Base-by-base conservation (phyloP, 208 protist genomes). In the Trichomonas gallinae region DNA sequence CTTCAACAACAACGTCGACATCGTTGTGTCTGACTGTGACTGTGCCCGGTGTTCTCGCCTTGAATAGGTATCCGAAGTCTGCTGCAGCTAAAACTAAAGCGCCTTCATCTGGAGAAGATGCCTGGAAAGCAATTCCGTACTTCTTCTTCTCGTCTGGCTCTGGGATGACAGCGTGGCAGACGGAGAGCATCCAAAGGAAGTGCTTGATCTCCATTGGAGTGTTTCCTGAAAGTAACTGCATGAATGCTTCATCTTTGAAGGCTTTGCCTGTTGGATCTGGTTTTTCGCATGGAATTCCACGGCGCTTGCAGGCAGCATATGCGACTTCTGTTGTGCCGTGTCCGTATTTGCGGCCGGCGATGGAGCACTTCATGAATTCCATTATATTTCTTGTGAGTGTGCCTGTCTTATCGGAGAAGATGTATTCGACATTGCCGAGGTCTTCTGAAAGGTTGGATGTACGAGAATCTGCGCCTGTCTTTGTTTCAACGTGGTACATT, bases 321-420 rank as follows among this genome's bases (percentile, higher is more conserved):
- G 46, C 93, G 23, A 82, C 49, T 81, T 96, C 93, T 45, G 51
- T 96, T 23, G 34, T 81, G n/a, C 93, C 93, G 42, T 26, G 34
- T 13, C 96, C 96, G 48, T 97, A 97, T n/a, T 38, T 63, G 3
- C 40, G 40, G 17, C 96, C 96, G 13, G 26, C 49, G 36, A 93
- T 96, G 23, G 36, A 40, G 42, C 96, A 97, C 40, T 87, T 82
- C 49, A 96, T 96, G 85, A 97, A 97, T 34, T 96, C 63, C 85
- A 87, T 88, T 21, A 91, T 81, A 93, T 98, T 98, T 13, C 96
- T 96, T 0, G 98, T 98, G 40, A 98, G 97, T 31, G 98, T 98
- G 6, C 98, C 98, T n/a, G 98, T 98, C 96, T 98, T 98, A 96
- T 98, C 98, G 6, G 97, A 97, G 96, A 98, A 98, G 44, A 98